phyloP scores from a whole-genome alignment of 345 rosid species.

The Euclidium syriacum region DNA sequence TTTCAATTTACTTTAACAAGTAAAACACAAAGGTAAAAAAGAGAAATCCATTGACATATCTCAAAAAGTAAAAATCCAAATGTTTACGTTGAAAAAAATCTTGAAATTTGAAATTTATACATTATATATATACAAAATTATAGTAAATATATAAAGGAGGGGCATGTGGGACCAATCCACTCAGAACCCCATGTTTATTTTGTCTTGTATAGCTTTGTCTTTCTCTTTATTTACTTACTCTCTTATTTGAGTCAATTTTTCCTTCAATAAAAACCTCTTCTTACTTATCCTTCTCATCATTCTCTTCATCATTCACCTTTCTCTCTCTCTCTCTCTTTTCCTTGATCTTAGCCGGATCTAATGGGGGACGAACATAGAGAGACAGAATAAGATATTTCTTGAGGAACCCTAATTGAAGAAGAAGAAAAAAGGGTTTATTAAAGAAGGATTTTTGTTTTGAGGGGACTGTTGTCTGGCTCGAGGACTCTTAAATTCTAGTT shows the following conservation, averaged over 20 bases:
- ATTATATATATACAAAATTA: constrained; percentile 1
- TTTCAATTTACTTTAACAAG: constrained; percentile 14
- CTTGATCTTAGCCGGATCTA: constrained; percentile 66
- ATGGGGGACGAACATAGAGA: constrained; percentile 44
- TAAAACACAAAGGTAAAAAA: constrained; percentile 22
- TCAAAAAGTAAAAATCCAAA: constrained; percentile 34
- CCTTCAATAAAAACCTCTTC: constrained; percentile 25
- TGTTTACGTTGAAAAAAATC: constrained; percentile 30
- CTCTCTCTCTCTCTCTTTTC: constrained; percentile 34
- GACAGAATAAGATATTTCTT: not conserved
- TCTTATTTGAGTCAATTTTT: constrained; percentile 10
- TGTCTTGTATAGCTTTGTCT: constrained; percentile 28
- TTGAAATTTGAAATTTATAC: constrained; percentile 31
- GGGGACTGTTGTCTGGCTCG: constrained; percentile 99
- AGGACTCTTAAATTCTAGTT: constrained; percentile 39
- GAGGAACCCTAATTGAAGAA: constrained; percentile 10
- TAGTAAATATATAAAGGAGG: too few species aligned
- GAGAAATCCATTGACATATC: constrained; percentile 34
- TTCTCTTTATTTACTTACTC: constrained; percentile 21
- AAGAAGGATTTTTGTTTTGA: constrained; percentile 45
- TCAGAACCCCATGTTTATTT: constrained; percentile 29
- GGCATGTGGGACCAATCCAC: constrained; percentile 13
- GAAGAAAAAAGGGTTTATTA: not conserved
- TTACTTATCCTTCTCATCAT: constrained; percentile 22
- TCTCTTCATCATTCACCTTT: constrained; percentile 25